Evolutionary conservation across 1,284 basidiomycete species (phyloP).

Genomic region (Puccinia novopanici): DNA sequence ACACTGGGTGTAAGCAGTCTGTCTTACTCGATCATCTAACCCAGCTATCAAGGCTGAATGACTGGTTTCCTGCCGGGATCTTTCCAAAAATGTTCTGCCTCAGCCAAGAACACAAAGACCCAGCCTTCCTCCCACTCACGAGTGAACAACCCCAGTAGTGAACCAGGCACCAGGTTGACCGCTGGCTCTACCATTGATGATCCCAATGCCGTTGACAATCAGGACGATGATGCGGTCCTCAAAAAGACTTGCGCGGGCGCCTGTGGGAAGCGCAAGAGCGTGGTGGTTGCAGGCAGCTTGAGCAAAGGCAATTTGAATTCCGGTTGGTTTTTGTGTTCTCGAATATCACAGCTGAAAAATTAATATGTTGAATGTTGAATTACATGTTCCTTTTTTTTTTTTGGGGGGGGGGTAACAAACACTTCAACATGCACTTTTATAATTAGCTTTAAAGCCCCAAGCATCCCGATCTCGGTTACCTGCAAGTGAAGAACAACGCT

Average conservation of each 20-base stretch:
- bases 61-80: no score
- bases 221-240: neutral
- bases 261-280: constrained; percentile 28
- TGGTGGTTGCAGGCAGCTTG: constrained; percentile 19
- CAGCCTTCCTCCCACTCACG: neutral
- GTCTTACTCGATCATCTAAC: no score
- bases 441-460: neutral
- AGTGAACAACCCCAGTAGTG: neutral
- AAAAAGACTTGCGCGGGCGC: neutral
- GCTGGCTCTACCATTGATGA: neutral
- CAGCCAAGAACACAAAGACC: no score
- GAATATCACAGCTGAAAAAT: neutral
- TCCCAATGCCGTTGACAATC: neutral
- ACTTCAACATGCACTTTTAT: neutral
- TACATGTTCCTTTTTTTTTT: neutral
- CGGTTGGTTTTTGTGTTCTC: neutral
- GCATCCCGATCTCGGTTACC: constrained; percentile 27
- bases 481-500: constrained; percentile 36
- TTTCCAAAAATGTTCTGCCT: no score
- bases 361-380: neutral
- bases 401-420: neutral
- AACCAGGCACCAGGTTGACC: neutral
- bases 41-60: no score
- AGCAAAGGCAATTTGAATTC: constrained; percentile 8
- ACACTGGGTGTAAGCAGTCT: no score